A percentile compares a stretch with the other conserved stretches of the same genome.
Evolutionary conservation across 257 asterid genomes (phyloP).

Genomic region (Linderniella brevidens): DNA sequence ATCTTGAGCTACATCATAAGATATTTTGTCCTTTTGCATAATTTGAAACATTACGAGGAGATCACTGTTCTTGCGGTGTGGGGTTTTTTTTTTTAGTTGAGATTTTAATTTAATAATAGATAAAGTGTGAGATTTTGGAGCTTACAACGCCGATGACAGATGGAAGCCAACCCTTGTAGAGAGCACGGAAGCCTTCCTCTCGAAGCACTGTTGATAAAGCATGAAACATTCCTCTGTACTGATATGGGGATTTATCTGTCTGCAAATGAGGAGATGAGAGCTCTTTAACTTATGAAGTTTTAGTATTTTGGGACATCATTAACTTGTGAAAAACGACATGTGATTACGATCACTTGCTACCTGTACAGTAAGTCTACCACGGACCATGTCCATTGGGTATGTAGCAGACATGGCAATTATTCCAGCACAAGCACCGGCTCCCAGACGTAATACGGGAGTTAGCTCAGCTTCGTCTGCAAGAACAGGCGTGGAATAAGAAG

Average conservation of each 20-base stretch:
- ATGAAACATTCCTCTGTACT: slow-evolving; percentile 89
- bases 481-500: slow-evolving; percentile 12
- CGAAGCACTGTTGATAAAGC: slow-evolving; percentile 95
- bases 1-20: background rate
- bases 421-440: slow-evolving; percentile 99
- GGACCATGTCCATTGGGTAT: slow-evolving; percentile 98
- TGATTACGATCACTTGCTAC: slow-evolving; percentile 17
- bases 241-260: slow-evolving; percentile 82
- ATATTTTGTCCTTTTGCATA: no score
- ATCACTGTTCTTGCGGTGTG: no score
- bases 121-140: slow-evolving; percentile 1
- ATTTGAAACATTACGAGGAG: no score
- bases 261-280: slow-evolving; percentile 20
- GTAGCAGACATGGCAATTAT: slow-evolving; percentile 99
- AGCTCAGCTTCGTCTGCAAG: slow-evolving; percentile 58
- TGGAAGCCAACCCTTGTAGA: slow-evolving; percentile 99
- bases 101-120: background rate
- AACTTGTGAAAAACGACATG: background rate
- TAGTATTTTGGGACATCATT: no score
- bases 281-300: no score
- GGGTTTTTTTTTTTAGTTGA: no score
- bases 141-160: slow-evolving; percentile 98
- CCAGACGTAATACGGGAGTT: slow-evolving; percentile 81
- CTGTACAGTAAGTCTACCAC: slow-evolving; percentile 95
- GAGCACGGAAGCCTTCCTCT: slow-evolving; percentile 91